These are phyloP conservation scores for Silene coronaria DNA, from an alignment of 179 eudicot species.

Conservation along the genomic window DNA sequence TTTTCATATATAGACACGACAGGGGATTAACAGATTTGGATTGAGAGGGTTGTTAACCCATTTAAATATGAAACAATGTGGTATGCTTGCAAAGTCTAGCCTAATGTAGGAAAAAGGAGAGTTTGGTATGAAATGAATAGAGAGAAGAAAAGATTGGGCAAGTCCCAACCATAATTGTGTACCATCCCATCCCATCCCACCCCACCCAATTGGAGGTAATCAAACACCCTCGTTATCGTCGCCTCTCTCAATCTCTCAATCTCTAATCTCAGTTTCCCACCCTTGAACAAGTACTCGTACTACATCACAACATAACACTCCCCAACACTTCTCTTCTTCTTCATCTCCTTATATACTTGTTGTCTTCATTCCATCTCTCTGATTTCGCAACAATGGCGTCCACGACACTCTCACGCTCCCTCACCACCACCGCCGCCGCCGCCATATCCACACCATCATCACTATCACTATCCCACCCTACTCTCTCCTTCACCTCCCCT, in stretches of 20 bases:
- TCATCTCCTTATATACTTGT: neutral
- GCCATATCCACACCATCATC: neutral
- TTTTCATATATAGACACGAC: too few species aligned
- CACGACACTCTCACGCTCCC: conserved; percentile 28
- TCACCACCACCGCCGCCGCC: conserved; percentile 31
- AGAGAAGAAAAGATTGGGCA: too few species aligned
- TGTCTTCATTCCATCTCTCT: neutral
- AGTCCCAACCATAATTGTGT: too few species aligned
- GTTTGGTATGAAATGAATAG: too few species aligned
- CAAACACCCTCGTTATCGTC: neutral
- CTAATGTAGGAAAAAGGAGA: too few species aligned
- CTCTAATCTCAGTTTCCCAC: too few species aligned
- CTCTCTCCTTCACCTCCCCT: conserved; percentile 13
- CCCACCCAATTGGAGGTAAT: too few species aligned
- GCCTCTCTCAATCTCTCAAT: neutral
- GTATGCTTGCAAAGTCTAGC: too few species aligned
- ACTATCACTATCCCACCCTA: conserved; percentile 23
- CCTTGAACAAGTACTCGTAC: neutral
- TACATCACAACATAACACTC: neutral
- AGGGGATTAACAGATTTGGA: too few species aligned
- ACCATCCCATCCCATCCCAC: too few species aligned
- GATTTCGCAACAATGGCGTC: conserved; percentile 2
- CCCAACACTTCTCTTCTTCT: neutral
- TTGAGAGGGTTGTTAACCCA: too few species aligned
- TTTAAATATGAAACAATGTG: too few species aligned